Conservation (phyloP, 2,329 filamentous ascomycete genomes). For the Phaeophleospora eucalypticola region DNA sequence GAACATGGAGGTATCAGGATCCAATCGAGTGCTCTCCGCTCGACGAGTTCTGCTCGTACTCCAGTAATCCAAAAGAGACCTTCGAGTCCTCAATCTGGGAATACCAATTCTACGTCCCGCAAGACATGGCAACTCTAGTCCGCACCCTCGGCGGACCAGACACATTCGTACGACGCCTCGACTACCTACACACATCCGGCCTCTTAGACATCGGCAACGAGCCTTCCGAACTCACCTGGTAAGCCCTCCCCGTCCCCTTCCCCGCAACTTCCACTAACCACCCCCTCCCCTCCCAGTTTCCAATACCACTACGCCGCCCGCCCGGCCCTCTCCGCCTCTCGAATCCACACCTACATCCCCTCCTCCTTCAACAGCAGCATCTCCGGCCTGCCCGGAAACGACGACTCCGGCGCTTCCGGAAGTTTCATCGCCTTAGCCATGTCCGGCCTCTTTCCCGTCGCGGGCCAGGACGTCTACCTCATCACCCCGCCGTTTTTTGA, state of each 20-base stretch:
- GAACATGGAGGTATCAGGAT: conserved; percentile 64
- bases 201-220: conserved; percentile 44
- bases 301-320: conserved; percentile 42
- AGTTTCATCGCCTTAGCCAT: conserved; percentile 24
- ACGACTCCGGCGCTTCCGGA: conserved; percentile 21
- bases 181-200: conserved; percentile 40
- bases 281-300: conserved; percentile 29
- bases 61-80: conserved; percentile 55
- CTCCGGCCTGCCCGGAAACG: conserved; percentile 21
- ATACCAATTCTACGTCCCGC: conserved; percentile 57
- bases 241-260: too few species aligned
- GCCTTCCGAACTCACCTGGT: conserved; percentile 39
- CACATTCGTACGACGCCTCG: conserved; percentile 36
- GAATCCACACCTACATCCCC: conserved; percentile 21
- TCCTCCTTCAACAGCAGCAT: conserved; percentile 17
- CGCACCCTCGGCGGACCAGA: conserved; percentile 38
- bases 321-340: conserved; percentile 29
- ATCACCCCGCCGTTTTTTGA: conserved; percentile 23
- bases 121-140: conserved; percentile 36
- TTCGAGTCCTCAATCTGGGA: conserved; percentile 70
- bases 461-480: conserved; percentile 22
- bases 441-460: conserved; percentile 22
- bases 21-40: conserved; percentile 52
- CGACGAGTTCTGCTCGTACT: conserved; percentile 47
- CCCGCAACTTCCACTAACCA: too few species aligned